A percentile compares a stretch with the other conserved stretches of the same genome.
phyloP scores from a whole-genome alignment of 2,329 filamentous ascomycete genomes.

The Rhinocladiella similis region DNA sequence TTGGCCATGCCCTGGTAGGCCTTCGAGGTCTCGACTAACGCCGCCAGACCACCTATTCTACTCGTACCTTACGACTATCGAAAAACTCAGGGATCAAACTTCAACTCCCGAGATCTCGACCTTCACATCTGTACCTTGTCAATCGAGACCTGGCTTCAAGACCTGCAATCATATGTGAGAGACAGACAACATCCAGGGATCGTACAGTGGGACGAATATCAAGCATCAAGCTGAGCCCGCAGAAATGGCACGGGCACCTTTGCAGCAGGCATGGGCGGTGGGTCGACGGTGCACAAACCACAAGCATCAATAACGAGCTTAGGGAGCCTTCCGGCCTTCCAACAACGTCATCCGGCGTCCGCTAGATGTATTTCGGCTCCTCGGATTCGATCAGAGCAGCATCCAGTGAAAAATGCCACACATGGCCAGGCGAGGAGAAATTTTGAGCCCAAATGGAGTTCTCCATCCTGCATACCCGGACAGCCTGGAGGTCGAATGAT shows the following conservation, averaged over 20 bases:
- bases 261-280: constrained; percentile 10
- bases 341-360: constrained; percentile 20
- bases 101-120: neutral
- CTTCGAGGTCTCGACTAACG: too few relatives aligned
- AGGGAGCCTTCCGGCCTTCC: constrained; percentile 5
- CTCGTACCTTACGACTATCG: neutral
- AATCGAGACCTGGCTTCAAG: too few relatives aligned
- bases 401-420: constrained; percentile 3
- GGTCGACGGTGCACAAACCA: constrained; percentile 14
- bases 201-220: constrained; percentile 7
- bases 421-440: neutral
- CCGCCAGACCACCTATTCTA: too few relatives aligned
- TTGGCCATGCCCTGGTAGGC: constrained; percentile 5
- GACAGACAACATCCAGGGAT: neutral
- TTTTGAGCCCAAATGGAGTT: neutral
- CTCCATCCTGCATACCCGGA: constrained; percentile 2
- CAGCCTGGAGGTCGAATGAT: neutral
- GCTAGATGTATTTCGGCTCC: constrained; percentile 16
- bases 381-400: constrained; percentile 5
- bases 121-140: neutral
- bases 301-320: constrained; percentile 6
- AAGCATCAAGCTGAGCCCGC: constrained; percentile 3
- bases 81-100: neutral
- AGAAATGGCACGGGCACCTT: constrained; percentile 18
- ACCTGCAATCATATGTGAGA: neutral